These are phyloP conservation scores for Pezicula rhizophila DNA, from an alignment of 2,329 filamentous ascomycete species.

Conservation along the genomic window DNA sequence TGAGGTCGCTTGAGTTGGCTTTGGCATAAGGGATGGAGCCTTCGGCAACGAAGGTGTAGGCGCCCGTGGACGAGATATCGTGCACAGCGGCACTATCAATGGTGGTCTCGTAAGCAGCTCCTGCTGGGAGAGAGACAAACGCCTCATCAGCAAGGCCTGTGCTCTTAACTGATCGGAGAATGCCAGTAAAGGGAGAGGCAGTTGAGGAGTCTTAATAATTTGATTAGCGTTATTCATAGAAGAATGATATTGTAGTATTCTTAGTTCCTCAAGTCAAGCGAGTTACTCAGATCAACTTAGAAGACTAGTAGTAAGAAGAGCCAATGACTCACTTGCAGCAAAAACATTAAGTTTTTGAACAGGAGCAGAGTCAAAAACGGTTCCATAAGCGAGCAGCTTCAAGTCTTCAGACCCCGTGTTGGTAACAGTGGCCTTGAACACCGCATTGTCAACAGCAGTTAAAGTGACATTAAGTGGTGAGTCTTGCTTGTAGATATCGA, in stretches of 20 bases:
- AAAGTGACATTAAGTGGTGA: slow-evolving; percentile 17
- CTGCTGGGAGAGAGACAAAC: slow-evolving; percentile 35
- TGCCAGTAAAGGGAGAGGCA: slow-evolving; percentile 35
- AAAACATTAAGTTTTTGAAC: slow-evolving; percentile 35
- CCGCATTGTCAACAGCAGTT: slow-evolving; percentile 28
- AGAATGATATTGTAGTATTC: background rate
- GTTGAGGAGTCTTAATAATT: slow-evolving; percentile 27
- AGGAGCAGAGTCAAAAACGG: slow-evolving; percentile 33
- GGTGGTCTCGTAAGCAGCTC: slow-evolving; percentile 34
- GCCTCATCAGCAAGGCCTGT: slow-evolving; percentile 29
- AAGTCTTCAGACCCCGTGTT: slow-evolving; percentile 32
- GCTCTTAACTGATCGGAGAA: slow-evolving; percentile 32
- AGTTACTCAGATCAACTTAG: too few species aligned
- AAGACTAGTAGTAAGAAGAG: background rate
- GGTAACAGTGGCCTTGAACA: slow-evolving; percentile 33
- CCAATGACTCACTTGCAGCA: slow-evolving; percentile 21
- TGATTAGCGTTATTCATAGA: slow-evolving; percentile 25
- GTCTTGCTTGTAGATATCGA: slow-evolving; percentile 27
- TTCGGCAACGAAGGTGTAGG: slow-evolving; percentile 47
- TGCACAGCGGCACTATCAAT: slow-evolving; percentile 39
- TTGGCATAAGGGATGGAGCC: slow-evolving; percentile 52
- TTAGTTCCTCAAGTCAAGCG: background rate
- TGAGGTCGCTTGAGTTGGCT: slow-evolving; percentile 43
- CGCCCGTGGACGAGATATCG: slow-evolving; percentile 38
- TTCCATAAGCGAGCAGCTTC: slow-evolving; percentile 34